Base-by-base conservation (phyloP, 2,329 filamentous ascomycete genomes). In the Calonectria honghensis region DNA sequence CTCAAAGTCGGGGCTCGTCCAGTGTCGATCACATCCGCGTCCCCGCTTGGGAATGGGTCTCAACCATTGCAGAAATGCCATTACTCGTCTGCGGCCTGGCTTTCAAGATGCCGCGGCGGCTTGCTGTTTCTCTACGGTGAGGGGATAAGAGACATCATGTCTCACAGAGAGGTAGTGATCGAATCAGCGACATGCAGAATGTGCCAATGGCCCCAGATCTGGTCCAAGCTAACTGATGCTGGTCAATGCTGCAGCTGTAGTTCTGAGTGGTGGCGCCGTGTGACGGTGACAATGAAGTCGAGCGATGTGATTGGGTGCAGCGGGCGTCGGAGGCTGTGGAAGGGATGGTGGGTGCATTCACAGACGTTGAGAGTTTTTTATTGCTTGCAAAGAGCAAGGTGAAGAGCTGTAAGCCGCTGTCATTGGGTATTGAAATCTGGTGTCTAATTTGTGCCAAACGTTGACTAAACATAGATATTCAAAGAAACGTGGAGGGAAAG, bases 161-260 rank as follows among this genome's bases (percentile, higher is more conserved):
- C 74, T 73, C 68, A 61, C 54, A 24, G 54, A 52, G 66, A 51
- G 31, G 59, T 45, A 27, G 57, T 57, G 73, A 59, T 68, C 39
- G 71, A 78, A 76, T 70, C 74, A 71, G 61, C 52, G 41, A 52
- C 59, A 66, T 67, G 64, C 64, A 71, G 64, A 54, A 75, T 69
- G 70, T 41, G 59, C 69, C 64, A 45, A 70, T 65, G 48, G 61
- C 51, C 35, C 70, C 64, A 73, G 54, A 69, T 76, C 73, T 64
- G 66, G 66, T 37, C 29, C 63, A 74, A 72, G 51, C 75, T 76
- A 81, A 76, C 71, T 73, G 61, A 74, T 80, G 73, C 64, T 75
- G 73, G 73, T 70, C 76, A 67, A 48, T 64, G 63, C 70, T 77
- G 75, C 74, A 79, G 72, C 68, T 37, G 35, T 77, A 73, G 74